Base-by-base conservation (phyloP, 2,329 filamentous ascomycete species). In the Dothiorella sarmentorum region DNA sequence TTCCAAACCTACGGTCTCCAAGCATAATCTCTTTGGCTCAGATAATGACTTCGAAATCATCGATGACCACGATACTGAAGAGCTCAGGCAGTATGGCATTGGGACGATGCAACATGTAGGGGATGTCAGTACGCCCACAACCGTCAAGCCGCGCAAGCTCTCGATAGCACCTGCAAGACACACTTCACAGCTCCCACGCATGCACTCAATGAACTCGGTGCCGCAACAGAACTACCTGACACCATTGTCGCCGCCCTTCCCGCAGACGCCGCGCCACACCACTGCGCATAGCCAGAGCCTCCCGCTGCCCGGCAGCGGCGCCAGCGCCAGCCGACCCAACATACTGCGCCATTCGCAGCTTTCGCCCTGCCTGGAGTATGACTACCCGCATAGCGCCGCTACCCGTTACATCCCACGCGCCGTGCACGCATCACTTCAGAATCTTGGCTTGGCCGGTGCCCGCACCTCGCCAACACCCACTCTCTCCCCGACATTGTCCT, bases 291-390 rank as follows among this genome's bases (percentile, higher is more conserved):
- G 49, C 35, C 49, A 40, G 10, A 18, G n/a, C 11, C 35, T 53
- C 10, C 7, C 24, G 5, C 26, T 35, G 11, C 49, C 49, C 15
- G 24, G 49, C 22, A 29, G 49, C n/a, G 49, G 33, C 7, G 22
- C 33, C 33, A 38, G 37, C 24, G 33, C 22, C 31, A 51, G 33
- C 20, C 45, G 29, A 7, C 49, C 49, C 35, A 53, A 38, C 35
- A 38, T 53, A n/a, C 33, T 53, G 9, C 49, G 49, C 49, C 33
- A 53, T n/a, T 56, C 52, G 7, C 26, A 43, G 10, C 38, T 56
- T 3, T 43, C 37, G 4, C 52, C 52, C 38, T 56, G 37, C n/a
- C 20, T 18, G 3, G 52, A 56, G 24, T 13, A 27, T n/a, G 17
- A 31, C 3, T 9, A 26, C 42, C 15, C 42, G 17, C 15, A 52